Conservation (phyloP, 2,329 filamentous ascomycete genomes). For the Stenocarpella maydis region DNA sequence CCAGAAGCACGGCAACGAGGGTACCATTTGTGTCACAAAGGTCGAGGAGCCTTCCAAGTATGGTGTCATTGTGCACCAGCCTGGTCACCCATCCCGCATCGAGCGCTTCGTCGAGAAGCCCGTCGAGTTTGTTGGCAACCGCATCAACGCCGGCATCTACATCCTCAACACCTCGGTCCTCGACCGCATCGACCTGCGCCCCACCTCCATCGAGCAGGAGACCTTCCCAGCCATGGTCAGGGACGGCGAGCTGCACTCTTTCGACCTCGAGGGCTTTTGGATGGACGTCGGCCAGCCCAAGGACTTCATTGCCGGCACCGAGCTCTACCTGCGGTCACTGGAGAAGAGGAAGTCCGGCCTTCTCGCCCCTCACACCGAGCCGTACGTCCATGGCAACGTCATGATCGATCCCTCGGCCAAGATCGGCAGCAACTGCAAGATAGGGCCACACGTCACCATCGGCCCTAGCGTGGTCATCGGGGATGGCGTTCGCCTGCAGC, state of each 20-base stretch:
- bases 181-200: slow-evolving; percentile 90
- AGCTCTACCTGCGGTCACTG: slow-evolving; percentile 92
- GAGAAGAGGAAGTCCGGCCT: slow-evolving; percentile 89
- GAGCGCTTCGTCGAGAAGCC: slow-evolving; percentile 99
- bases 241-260: slow-evolving; percentile 92
- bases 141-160: slow-evolving; percentile 98
- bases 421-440: slow-evolving; percentile 98
- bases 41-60: slow-evolving; percentile 99
- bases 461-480: slow-evolving; percentile 91
- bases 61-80: slow-evolving; percentile 97
- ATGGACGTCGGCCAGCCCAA: slow-evolving; percentile 99
- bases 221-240: slow-evolving; percentile 94
- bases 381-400: slow-evolving; percentile 92
- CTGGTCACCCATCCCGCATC: slow-evolving; percentile 87
- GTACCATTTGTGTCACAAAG: slow-evolving; percentile 98
- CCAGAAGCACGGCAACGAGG: slow-evolving; percentile 91
- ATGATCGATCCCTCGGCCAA: slow-evolving; percentile 93
- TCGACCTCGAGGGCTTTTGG: slow-evolving; percentile 97
- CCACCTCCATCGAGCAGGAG: slow-evolving; percentile 98
- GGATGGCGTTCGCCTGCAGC: slow-evolving; percentile 92
- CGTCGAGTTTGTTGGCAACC: slow-evolving; percentile 97
- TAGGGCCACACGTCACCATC: slow-evolving; percentile 96
- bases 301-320: slow-evolving; percentile 96
- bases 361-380: slow-evolving; percentile 75
- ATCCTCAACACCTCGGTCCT: slow-evolving; percentile 94